Conservation (phyloP, 179 eudicot species). For the Spinacia oleracea region DNA sequence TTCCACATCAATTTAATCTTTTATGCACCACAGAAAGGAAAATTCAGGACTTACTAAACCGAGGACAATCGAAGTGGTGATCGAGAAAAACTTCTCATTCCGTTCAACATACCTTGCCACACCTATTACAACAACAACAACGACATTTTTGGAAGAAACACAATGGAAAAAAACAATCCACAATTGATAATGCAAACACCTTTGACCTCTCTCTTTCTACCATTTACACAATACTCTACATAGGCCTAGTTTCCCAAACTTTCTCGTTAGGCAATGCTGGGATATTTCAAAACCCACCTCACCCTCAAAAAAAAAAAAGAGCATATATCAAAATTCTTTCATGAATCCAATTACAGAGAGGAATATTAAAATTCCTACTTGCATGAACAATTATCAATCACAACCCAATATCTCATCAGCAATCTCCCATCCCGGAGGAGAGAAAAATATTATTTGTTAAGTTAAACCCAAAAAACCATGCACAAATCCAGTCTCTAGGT, state of each 20-base stretch:
- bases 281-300: not conserved
- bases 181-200: not conserved
- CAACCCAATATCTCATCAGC: not conserved
- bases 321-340: not conserved
- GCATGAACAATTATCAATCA: slow-evolving; percentile 3
- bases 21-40: slow-evolving; percentile 3
- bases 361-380: not conserved
- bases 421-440: not conserved
- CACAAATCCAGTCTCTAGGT: slow-evolving; percentile 2
- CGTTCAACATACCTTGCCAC: slow-evolving; percentile 36
- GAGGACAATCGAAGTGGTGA: slow-evolving; percentile 42
- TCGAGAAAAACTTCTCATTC: slow-evolving; percentile 34
- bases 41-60: slow-evolving; percentile 40
- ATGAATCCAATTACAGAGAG: not conserved
- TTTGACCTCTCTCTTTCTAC: slow-evolving; percentile 13
- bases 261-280: not conserved
- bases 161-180: not conserved
- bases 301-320: not conserved
- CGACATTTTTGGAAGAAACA: not conserved
- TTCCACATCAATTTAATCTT: not conserved
- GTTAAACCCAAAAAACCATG: not conserved
- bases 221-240: not conserved
- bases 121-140: slow-evolving; percentile 27
- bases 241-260: not conserved
- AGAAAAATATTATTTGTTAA: not conserved